Evolutionary conservation across 805 yeast species (phyloP), one percentile per base, ranked within the genome.

Genomic region (Dipodascopsis tothii): DNA sequence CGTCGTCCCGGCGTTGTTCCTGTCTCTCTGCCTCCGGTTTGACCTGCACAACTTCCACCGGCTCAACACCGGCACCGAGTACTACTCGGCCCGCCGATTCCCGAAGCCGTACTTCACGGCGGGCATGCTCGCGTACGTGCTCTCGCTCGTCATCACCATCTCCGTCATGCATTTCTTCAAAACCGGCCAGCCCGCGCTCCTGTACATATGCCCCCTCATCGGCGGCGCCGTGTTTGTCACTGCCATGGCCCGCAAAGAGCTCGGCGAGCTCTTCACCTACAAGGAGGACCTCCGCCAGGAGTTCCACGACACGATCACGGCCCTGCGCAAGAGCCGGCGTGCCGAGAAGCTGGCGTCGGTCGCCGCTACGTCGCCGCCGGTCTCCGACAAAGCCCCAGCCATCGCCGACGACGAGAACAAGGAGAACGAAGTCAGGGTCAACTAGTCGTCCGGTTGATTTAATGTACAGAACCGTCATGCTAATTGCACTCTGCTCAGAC

Each of bases 131-230:
- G 69, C 75, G 7, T 81, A 81, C 57, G 43, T 62, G 0, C 3
- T 67, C n/a, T 80, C 77, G 0, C 56, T 81, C 33, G 19, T 59
- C 0, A 38, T 56, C 0, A 74, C 85, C 1, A 60, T 71, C 39
- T 52, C 48, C 2, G 73, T 68, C 2, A 58, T 73, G 39, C 61
- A 64, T 25, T 40, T 55, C 3, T 73, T 55, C 48, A 54, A 68
- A 1, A 58, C 55, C 7, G 84, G 78, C 0, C 87, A 80, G 60
- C 87, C 87, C 1, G 86, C 86, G 0, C 62, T 81, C 48, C 56
- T 81, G 17, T 81, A 79, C 56, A 59, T 81, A 21, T 78, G 78
- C 3, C 87, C 87, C 3, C 54, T 46, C 3, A 49, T 49, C 23
- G 53, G 48, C 17, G 48, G 51, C 5, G 51, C 53, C 5, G 48